Evolutionary conservation across 1,139 yeast genomes (phyloP).

Genomic region (Taiozyma sp.): DNA sequence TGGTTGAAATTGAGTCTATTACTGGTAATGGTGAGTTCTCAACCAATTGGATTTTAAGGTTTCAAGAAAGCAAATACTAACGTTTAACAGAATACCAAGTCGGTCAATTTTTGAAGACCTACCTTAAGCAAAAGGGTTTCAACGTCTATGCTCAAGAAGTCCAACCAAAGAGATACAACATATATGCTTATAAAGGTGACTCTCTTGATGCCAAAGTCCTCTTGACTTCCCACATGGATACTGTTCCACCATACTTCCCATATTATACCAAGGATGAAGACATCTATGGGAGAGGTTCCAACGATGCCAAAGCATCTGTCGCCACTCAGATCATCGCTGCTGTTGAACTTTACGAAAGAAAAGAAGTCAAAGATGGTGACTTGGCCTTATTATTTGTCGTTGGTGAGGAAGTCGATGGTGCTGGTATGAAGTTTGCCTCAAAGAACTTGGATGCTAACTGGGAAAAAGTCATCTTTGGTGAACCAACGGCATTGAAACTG

Average conservation of each 20-base stretch:
- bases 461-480: conserved; percentile 65
- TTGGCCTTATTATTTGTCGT: conserved; percentile 57
- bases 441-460: conserved; percentile 40
- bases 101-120: conserved; percentile 19
- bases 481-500: conserved; percentile 65
- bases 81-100: conserved; percentile 12
- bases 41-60: not conserved
- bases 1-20: conserved; percentile 20
- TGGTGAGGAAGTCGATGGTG: conserved; percentile 62
- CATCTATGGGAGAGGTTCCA: conserved; percentile 61
- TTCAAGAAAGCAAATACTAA: not conserved
- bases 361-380: conserved; percentile 43
- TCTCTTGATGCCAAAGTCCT: conserved; percentile 42
- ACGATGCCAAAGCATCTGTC: conserved; percentile 66
- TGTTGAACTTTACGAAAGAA: conserved; percentile 36
- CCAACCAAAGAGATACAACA: conserved; percentile 36
- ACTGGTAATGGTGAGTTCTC: conserved; percentile 7
- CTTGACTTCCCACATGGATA: conserved; percentile 63
- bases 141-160: conserved; percentile 44
- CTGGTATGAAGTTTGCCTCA: conserved; percentile 49
- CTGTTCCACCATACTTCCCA: conserved; percentile 63
- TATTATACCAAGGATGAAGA: conserved; percentile 43
- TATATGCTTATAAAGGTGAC: conserved; percentile 46
- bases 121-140: conserved; percentile 38
- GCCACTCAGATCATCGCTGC: conserved; percentile 56